A percentile compares a stretch with the other conserved stretches of the same genome.
Conservation (phyloP, 352 stramenopile species). For the Phytophthora constricta region DNA sequence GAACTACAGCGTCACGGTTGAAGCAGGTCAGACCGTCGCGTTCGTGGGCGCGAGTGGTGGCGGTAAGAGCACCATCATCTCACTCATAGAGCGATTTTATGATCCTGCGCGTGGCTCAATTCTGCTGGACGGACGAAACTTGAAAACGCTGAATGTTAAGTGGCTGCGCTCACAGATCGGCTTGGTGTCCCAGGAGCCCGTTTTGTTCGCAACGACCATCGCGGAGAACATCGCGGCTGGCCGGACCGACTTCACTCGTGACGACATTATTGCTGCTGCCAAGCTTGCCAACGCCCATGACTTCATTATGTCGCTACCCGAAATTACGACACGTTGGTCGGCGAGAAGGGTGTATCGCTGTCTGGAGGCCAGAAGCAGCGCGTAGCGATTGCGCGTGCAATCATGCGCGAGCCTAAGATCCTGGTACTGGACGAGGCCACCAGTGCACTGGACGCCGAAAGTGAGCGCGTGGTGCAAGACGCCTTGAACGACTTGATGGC, state of each 20-base stretch:
- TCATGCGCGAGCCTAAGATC: constrained; percentile 85
- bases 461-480: constrained; percentile 31
- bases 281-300: constrained; percentile 41
- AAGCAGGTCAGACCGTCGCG: constrained; percentile 19
- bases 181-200: constrained; percentile 76
- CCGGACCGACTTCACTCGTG: constrained; percentile 4
- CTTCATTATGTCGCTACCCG: constrained; percentile 80
- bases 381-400: constrained; percentile 39
- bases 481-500: constrained; percentile 17
- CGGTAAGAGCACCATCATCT: constrained; percentile 43
- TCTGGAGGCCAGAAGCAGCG: constrained; percentile 47
- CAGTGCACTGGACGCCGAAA: constrained; percentile 43
- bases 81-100: constrained; percentile 88
- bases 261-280: constrained; percentile 72
- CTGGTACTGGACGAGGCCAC: constrained; percentile 73
- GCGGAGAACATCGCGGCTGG: constrained; percentile 80
- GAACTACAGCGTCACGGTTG: constrained; percentile 28
- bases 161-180: constrained; percentile 40
- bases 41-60: constrained; percentile 30
- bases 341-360: constrained; percentile 39
- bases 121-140: constrained; percentile 69
- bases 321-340: constrained; percentile 81
- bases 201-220: constrained; percentile 83
- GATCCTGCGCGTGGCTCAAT: constrained; percentile 67
- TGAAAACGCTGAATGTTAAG: constrained; percentile 20